Evolutionary conservation across 768 basidiomycete species (phyloP).

Genomic region (Hericium alpestre): DNA sequence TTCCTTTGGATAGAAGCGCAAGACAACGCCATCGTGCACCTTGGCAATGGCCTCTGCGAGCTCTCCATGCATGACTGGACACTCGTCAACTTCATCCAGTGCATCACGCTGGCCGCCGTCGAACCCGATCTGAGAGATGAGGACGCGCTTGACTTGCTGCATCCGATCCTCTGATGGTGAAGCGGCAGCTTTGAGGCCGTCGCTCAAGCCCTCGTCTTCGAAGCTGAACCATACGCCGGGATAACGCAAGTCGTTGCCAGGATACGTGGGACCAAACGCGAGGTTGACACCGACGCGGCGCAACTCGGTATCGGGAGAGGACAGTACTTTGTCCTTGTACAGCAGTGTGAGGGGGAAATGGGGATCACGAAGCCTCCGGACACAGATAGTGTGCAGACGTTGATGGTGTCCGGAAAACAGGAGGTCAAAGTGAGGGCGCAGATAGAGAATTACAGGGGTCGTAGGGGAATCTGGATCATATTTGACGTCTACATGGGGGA

Average conservation of each 20-base stretch:
- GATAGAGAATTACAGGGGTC: slow-evolving; percentile 67
- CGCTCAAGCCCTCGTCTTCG: slow-evolving; percentile 52
- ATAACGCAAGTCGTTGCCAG: slow-evolving; percentile 65
- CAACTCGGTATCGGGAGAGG: slow-evolving; percentile 50
- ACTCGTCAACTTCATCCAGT: slow-evolving; percentile 62
- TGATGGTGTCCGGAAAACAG: slow-evolving; percentile 74
- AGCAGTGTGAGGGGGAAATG: slow-evolving; percentile 57
- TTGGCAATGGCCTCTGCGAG: slow-evolving; percentile 57
- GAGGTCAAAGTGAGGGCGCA: slow-evolving; percentile 77
- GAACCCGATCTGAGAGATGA: slow-evolving; percentile 58
- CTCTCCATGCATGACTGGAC: slow-evolving; percentile 62
- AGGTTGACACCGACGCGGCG: slow-evolving; percentile 56
- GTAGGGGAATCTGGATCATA: slow-evolving; percentile 66
- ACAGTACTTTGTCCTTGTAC: slow-evolving; percentile 56
- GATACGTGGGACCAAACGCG: slow-evolving; percentile 77
- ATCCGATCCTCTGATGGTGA: slow-evolving; percentile 37
- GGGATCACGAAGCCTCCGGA: slow-evolving; percentile 56
- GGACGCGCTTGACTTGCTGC: slow-evolving; percentile 68
- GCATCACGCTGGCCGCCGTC: slow-evolving; percentile 50
- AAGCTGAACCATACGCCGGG: slow-evolving; percentile 81
- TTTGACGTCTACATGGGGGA: slow-evolving; percentile 77
- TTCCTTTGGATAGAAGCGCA: slow-evolving; percentile 55
- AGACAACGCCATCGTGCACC: slow-evolving; percentile 60
- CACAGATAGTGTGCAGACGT: slow-evolving; percentile 67
- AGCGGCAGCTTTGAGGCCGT: slow-evolving; percentile 21